These are phyloP conservation scores for Rhododendron williamsianum DNA, from an alignment of 148 eudicot species.

Conservation along the genomic window DNA sequence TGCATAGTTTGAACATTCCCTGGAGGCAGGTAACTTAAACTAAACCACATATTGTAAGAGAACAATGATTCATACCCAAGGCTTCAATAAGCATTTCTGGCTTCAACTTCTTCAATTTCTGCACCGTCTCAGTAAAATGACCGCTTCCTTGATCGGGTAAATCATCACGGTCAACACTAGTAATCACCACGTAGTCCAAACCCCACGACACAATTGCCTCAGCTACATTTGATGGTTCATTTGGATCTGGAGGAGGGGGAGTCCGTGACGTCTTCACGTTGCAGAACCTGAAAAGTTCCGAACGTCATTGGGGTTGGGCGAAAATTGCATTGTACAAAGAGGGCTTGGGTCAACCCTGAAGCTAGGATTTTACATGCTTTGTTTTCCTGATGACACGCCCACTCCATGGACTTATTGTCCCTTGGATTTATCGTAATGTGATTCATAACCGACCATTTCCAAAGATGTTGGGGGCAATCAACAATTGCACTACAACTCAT, in stretches of 20 bases:
- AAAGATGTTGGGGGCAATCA: neutral
- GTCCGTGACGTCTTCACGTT: slow-evolving; percentile 96
- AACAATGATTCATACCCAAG: slow-evolving; percentile 46
- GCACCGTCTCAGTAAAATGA: slow-evolving; percentile 95
- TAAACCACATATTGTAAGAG: neutral
- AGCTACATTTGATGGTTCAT: slow-evolving; percentile 88
- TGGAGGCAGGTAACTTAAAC: neutral
- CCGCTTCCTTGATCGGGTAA: slow-evolving; percentile 95
- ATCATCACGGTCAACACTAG: slow-evolving; percentile 98
- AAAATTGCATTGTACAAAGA: neutral
- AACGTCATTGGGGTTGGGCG: neutral
- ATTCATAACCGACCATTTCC: neutral
- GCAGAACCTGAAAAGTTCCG: slow-evolving; percentile 61
- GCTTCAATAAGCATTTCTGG: slow-evolving; percentile 89
- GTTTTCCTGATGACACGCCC: neutral
- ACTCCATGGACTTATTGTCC: neutral
- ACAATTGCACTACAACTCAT: neutral
- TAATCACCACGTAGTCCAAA: slow-evolving; percentile 91
- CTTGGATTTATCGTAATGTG: neutral
- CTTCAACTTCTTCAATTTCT: slow-evolving; percentile 72
- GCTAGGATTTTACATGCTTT: neutral
- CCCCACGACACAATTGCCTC: slow-evolving; percentile 99
- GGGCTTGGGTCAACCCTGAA: neutral
- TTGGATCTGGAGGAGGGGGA: slow-evolving; percentile 97
- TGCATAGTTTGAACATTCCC: neutral